These are phyloP conservation scores for Hypoxylon sp. DNA, from an alignment of 2,329 filamentous ascomycete species.

Conservation along the genomic window DNA sequence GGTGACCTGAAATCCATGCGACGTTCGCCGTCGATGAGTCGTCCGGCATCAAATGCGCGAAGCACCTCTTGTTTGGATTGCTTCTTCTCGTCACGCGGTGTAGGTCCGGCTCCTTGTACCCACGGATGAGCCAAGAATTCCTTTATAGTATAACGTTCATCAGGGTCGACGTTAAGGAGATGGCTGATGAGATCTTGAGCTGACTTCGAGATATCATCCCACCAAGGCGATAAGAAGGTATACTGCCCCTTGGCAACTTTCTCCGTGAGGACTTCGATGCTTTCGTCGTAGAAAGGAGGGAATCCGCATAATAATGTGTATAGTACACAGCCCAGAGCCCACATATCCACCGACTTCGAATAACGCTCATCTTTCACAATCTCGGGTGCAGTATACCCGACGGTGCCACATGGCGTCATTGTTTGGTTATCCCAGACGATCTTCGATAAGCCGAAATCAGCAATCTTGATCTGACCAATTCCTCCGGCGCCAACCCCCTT, in stretches of 20 bases:
- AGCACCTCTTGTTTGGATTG: constrained; percentile 59
- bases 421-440: constrained; percentile 98
- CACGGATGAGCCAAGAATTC: constrained; percentile 96
- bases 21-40: constrained; percentile 70
- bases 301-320: constrained; percentile 98
- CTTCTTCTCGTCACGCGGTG: constrained; percentile 71
- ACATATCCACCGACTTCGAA: constrained; percentile 99
- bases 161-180: constrained; percentile 92
- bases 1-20: constrained; percentile 95
- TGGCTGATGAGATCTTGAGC: constrained; percentile 96
- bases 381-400: constrained; percentile 97
- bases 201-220: constrained; percentile 97
- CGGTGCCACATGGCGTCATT: constrained; percentile 99
- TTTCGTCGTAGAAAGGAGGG: constrained; percentile 98
- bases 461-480: constrained; percentile 96
- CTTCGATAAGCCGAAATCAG: constrained; percentile 97
- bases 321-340: constrained; percentile 95
- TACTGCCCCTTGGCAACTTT: constrained; percentile 98
- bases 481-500: constrained; percentile 85
- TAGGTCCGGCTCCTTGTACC: constrained; percentile 77
- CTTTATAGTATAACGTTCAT: constrained; percentile 92
- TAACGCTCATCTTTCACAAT: constrained; percentile 99
- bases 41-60: constrained; percentile 69
- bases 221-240: constrained; percentile 98
- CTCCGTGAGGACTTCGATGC: constrained; percentile 95